Evolutionary conservation across 345 rosid species (phyloP).

Genomic region (Psidium guajava): DNA sequence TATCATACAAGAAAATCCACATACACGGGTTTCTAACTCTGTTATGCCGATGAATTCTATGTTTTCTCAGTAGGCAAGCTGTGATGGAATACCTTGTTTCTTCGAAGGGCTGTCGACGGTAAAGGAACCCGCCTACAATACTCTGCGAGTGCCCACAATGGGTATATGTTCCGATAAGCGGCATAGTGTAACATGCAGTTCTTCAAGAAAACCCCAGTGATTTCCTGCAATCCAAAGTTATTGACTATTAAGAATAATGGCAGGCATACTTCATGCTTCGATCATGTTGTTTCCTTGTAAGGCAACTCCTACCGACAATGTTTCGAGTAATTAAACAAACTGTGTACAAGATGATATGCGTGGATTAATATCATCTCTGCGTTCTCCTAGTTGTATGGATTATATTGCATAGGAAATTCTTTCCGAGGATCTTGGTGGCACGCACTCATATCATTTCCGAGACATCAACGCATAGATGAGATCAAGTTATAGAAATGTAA

Average conservation of each 20-base stretch:
- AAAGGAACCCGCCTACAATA: constrained; percentile 11
- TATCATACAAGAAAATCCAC: no score
- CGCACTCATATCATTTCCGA: neutral
- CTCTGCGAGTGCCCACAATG: constrained; percentile 41
- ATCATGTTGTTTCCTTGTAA: neutral
- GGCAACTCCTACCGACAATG: neutral
- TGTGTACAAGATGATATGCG: neutral
- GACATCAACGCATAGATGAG: neutral
- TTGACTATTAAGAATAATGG: neutral
- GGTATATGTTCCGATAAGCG: constrained; percentile 26
- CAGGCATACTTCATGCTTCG: neutral
- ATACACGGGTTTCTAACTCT: no score
- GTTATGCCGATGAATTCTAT: no score
- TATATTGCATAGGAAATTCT: neutral
- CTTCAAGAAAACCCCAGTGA: constrained; percentile 27
- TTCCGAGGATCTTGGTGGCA: no score
- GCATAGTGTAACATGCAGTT: constrained; percentile 36
- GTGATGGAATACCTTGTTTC: neutral
- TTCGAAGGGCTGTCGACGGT: neutral
- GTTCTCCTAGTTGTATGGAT: neutral
- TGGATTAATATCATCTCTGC: neutral
- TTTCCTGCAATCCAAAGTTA: constrained; percentile 13
- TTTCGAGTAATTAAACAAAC: neutral
- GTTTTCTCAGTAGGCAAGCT: no score
- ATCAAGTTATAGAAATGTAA: neutral